Base-by-base conservation (phyloP, 306 rosid species). In the Quercus bicolor region DNA sequence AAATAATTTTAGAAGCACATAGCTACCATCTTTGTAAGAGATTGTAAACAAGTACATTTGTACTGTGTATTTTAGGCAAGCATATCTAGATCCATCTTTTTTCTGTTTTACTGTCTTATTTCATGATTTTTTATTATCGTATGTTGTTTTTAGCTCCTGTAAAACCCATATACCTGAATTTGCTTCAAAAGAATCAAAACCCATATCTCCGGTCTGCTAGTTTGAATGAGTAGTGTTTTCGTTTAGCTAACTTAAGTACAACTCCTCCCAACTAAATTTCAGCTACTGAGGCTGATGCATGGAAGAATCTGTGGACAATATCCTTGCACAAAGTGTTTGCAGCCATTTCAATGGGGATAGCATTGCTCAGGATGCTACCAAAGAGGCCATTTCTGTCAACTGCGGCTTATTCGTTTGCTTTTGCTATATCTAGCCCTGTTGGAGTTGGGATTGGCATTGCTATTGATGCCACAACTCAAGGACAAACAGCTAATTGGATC, bases 221-320 rank as follows among this genome's bases (percentile, higher is more conserved):
- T 9, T 6, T 60, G 19, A 24, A 11, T 24, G 21, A 6, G 61
- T 23, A 24, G 18, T 24, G 68, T 24, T 60, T 60, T 60, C 7
- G 29, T 60, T 60, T 60, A 60, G 68, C 34, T 12, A 60, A 8
- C 34, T 60, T 60, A 13, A 24, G 34, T 12, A 13, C 19, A 60
- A 29, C 7, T 8, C 71, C 12, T 65, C 24, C 70, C 48, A 65
- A 43, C 24, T 34, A 5, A 14, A 1, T 20, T 61, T 60, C 80
- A 90, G 97, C 70, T 78, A 91, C 53, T 2, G 87, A 87, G 78
- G 71, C 55, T 0, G 94, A 91, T 26, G 97, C 94, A 76, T 91
- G 98, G 98, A 93, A 84, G 84, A 90, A 85, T 54, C 84, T 91
- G 9, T 93, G 97, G 98, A 93, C 97, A 57, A 93, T 91, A 82